These are phyloP conservation scores for Immersiporthe knoxdaviesiana DNA, from an alignment of 2,329 filamentous ascomycete genomes.

Conservation along the genomic window DNA sequence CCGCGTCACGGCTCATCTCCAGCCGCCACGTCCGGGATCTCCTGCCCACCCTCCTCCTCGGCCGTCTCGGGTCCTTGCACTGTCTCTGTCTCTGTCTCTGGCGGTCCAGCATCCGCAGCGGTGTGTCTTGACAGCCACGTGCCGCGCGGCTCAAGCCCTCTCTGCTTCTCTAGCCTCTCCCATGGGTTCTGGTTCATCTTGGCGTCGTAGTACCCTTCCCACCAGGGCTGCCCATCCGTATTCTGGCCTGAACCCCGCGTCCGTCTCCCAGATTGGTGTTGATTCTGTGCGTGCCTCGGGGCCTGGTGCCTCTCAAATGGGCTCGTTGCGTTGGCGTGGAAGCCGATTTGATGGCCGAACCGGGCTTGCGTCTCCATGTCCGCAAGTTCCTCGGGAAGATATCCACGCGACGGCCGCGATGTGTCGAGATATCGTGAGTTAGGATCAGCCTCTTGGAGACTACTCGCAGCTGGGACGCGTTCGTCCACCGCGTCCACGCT, in stretches of 20 bases:
- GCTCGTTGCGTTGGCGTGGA: not conserved
- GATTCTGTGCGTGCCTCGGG: not conserved
- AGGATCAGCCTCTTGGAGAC: constrained; percentile 14
- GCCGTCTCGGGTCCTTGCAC: not conserved
- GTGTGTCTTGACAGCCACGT: constrained; percentile 47
- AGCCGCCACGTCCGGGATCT: not conserved
- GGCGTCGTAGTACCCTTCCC: constrained; percentile 69
- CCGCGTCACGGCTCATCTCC: not conserved
- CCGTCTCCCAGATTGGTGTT: constrained; percentile 43
- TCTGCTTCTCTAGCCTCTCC: constrained; percentile 57
- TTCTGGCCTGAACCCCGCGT: constrained; percentile 33
- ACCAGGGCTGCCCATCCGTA: constrained; percentile 49
- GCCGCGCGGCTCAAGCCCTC: constrained; percentile 48
- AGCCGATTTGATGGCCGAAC: constrained; percentile 18
- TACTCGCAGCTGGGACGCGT: not conserved
- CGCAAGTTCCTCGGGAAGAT: constrained; percentile 11
- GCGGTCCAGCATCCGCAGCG: not conserved
- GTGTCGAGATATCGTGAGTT: constrained; percentile 40
- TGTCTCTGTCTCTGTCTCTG: not conserved
- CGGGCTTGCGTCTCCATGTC: constrained; percentile 34
- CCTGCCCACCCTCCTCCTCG: not conserved
- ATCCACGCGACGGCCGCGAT: constrained; percentile 38
- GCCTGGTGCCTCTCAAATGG: constrained; percentile 23
- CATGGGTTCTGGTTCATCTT: constrained; percentile 75
- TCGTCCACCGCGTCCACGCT: constrained; percentile 15